Conservation (phyloP, 305 asterid genomes). For the Solanum hybrid region DNA sequence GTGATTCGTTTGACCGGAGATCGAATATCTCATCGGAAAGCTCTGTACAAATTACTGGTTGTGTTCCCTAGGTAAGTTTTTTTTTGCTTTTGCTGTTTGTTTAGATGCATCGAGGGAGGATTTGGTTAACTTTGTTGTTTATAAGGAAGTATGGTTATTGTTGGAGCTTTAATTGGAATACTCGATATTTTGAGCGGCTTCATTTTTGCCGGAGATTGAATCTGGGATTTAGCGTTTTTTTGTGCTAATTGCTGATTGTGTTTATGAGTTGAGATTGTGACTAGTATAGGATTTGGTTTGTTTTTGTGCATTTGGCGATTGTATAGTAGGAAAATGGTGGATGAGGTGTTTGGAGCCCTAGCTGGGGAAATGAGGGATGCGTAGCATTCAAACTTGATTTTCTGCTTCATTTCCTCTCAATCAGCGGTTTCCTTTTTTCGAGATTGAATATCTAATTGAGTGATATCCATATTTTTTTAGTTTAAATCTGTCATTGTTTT, state of each 20-base stretch:
- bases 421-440: background rate
- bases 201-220: background rate
- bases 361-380: background rate
- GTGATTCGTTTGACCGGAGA: background rate
- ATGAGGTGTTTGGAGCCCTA: background rate
- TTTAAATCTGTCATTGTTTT: background rate
- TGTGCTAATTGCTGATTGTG: background rate
- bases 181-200: background rate
- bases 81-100: background rate
- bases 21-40: background rate
- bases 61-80: background rate
- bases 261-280: background rate
- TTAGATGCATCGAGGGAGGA: background rate
- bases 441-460: background rate
- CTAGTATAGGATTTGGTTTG: background rate
- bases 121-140: background rate
- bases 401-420: background rate
- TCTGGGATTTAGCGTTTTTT: background rate
- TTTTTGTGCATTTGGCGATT: background rate
- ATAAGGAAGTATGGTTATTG: background rate
- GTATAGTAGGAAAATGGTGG: background rate
- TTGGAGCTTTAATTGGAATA: background rate
- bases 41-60: background rate
- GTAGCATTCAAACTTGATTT: background rate
- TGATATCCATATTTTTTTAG: background rate